Conservation (phyloP, 495 filamentous ascomycete genomes). For the Talaromyces nanjingensis region DNA sequence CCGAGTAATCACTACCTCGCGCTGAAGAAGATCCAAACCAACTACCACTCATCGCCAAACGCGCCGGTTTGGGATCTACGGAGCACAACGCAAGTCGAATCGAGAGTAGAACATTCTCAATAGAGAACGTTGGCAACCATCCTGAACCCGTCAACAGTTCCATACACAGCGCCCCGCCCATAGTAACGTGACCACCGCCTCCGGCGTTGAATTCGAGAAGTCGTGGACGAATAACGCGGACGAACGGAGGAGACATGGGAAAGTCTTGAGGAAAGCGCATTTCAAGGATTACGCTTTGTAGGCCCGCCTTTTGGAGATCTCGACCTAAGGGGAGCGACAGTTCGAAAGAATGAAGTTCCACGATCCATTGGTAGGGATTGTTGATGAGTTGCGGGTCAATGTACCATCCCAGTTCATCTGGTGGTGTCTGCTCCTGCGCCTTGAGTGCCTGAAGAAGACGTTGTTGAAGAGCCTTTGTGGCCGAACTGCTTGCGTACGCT, state of each 20-base stretch:
- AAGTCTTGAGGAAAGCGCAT: slow-evolving; percentile 69
- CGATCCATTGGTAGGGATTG: slow-evolving; percentile 90
- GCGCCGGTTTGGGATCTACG: slow-evolving; percentile 64
- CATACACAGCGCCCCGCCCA: slow-evolving; percentile 88
- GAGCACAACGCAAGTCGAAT: slow-evolving; percentile 70
- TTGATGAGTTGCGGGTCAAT: slow-evolving; percentile 51
- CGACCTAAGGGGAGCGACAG: slow-evolving; percentile 56
- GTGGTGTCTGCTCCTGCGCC: slow-evolving; percentile 53
- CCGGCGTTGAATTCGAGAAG: slow-evolving; percentile 64
- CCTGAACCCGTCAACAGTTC: slow-evolving; percentile 80
- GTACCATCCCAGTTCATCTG: slow-evolving; percentile 80
- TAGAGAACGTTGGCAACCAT: slow-evolving; percentile 64
- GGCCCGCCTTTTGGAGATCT: slow-evolving; percentile 58
- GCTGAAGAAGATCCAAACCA: neutral
- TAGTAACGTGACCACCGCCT: slow-evolving; percentile 84
- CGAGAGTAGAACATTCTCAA: slow-evolving; percentile 80
- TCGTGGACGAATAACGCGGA: slow-evolving; percentile 75
- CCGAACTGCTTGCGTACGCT: slow-evolving; percentile 56
- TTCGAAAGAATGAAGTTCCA: slow-evolving; percentile 84
- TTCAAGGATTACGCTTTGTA: slow-evolving; percentile 71
- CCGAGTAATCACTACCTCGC: slow-evolving; percentile 47
- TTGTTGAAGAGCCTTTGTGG: slow-evolving; percentile 54
- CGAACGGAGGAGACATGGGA: slow-evolving; percentile 76
- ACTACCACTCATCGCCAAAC: slow-evolving; percentile 35
- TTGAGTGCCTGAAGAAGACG: slow-evolving; percentile 57